These are phyloP conservation scores for Neurospora sp. DNA, from an alignment of 495 filamentous ascomycete species.

Conservation along the genomic window DNA sequence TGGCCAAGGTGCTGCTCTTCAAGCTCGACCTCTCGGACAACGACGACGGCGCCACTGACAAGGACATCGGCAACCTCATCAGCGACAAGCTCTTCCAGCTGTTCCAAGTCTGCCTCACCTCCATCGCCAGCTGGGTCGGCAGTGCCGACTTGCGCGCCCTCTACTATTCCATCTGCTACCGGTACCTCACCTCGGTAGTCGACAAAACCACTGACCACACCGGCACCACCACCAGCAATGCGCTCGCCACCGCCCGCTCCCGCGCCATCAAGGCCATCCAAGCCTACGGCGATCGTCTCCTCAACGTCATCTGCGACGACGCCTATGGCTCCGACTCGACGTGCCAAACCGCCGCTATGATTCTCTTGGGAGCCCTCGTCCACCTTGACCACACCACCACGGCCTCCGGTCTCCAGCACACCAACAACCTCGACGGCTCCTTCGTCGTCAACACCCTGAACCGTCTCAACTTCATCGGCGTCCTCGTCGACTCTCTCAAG, in stretches of 20 bases:
- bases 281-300: slow-evolving; percentile 60
- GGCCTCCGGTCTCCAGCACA: background rate
- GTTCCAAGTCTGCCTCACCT: slow-evolving; percentile 71
- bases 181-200: slow-evolving; percentile 67
- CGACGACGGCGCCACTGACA: slow-evolving; percentile 30
- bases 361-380: slow-evolving; percentile 62
- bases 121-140: slow-evolving; percentile 61
- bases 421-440: slow-evolving; percentile 43
- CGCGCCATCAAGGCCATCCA: slow-evolving; percentile 70
- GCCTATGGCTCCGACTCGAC: slow-evolving; percentile 72
- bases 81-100: slow-evolving; percentile 85
- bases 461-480: slow-evolving; percentile 77
- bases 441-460: slow-evolving; percentile 70
- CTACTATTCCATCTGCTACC: slow-evolving; percentile 81
- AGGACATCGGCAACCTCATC: slow-evolving; percentile 54
- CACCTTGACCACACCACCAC: slow-evolving; percentile 43
- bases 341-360: slow-evolving; percentile 72
- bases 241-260: slow-evolving; percentile 36
- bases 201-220: slow-evolving; percentile 30
- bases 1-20: slow-evolving; percentile 67
- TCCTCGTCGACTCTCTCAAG: slow-evolving; percentile 77
- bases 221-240: slow-evolving; percentile 2
- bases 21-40: slow-evolving; percentile 50
- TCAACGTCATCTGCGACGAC: slow-evolving; percentile 88
- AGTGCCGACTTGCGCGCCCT: slow-evolving; percentile 62